Evolutionary conservation across 495 filamentous ascomycete genomes (phyloP).

Genomic region (Chaetomium cochliodes): DNA sequence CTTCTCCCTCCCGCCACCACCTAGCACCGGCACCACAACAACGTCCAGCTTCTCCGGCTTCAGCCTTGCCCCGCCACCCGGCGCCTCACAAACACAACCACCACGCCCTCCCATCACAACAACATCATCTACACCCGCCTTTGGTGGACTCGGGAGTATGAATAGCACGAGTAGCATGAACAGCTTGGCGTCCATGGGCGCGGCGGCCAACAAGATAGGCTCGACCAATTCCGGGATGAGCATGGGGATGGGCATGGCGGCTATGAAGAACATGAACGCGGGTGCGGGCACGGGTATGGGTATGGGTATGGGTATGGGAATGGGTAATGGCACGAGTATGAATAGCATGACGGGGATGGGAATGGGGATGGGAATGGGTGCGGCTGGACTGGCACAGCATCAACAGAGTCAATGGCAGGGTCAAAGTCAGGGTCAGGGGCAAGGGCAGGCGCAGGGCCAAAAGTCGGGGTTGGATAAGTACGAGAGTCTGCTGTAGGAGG

Average conservation of each 20-base stretch:
- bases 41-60: constrained; percentile 35
- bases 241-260: constrained; percentile 16
- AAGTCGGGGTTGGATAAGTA: constrained; percentile 73
- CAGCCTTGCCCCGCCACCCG: constrained; percentile 44
- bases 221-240: constrained; percentile 21
- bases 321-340: constrained; percentile 30
- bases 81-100: constrained; percentile 8
- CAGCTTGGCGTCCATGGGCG: constrained; percentile 12
- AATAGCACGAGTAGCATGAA: constrained; percentile 18
- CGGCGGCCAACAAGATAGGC: constrained; percentile 7
- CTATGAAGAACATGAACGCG: too few species aligned
- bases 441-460: constrained; percentile 44
- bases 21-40: constrained; percentile 16
- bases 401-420: constrained; percentile 26
- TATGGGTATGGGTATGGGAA: constrained; percentile 33
- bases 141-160: constrained; percentile 21
- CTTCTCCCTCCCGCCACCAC: constrained; percentile 53
- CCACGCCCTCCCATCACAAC: constrained; percentile 8
- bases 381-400: constrained; percentile 16
- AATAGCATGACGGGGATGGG: constrained; percentile 21
- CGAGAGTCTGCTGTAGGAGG: constrained; percentile 66
- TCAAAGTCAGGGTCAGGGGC: constrained; percentile 27
- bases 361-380: constrained; percentile 13
- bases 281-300: constrained; percentile 18
- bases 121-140: constrained; percentile 9